Evolutionary conservation across 164 flowering plant species (phyloP).

Genomic region (Macadamia integrifolia): DNA sequence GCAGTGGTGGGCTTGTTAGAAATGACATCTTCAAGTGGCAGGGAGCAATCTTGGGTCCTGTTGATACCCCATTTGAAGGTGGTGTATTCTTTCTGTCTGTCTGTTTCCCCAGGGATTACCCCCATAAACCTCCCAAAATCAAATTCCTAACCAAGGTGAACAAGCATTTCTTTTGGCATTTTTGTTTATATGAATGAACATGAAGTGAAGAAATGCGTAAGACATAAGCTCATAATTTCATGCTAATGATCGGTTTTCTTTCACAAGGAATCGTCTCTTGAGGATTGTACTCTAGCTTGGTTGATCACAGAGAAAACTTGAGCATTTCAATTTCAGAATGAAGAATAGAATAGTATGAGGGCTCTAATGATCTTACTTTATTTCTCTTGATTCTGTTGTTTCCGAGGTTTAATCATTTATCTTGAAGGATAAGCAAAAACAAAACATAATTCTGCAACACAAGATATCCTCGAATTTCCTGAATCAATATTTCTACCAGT

Average conservation of each 20-base stretch:
- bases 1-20: constrained; percentile 19
- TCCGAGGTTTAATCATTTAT: too few species aligned
- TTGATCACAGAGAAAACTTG: background rate
- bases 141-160: constrained; percentile 25
- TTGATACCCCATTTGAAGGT: constrained; percentile 15
- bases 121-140: constrained; percentile 19
- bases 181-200: background rate
- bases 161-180: background rate
- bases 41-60: constrained; percentile 23
- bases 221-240: too few species aligned
- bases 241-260: background rate
- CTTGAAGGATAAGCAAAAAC: too few species aligned
- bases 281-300: background rate
- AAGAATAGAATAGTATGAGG: background rate
- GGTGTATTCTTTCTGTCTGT: constrained; percentile 21
- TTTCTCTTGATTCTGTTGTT: too few species aligned
- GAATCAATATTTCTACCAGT: too few species aligned
- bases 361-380: too few species aligned
- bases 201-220: too few species aligned
- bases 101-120: constrained; percentile 11
- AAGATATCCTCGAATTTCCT: too few species aligned
- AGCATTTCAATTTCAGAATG: background rate
- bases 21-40: constrained; percentile 16
- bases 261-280: background rate
- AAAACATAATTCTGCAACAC: too few species aligned